Conservation (phyloP, 2,329 filamentous ascomycete genomes). For the Fusarium poae region DNA sequence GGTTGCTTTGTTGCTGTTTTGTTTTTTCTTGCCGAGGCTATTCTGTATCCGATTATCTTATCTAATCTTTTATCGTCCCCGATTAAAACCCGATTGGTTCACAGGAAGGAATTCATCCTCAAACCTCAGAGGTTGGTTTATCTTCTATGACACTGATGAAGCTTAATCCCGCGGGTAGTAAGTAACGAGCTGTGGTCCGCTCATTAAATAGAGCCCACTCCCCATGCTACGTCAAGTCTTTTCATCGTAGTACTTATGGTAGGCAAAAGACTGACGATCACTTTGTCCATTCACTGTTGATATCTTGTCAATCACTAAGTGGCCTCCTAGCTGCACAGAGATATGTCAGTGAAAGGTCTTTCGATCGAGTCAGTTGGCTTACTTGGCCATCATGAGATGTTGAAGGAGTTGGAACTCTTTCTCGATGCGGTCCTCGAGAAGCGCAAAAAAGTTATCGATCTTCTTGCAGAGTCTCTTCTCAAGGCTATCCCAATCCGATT, state of each 20-base stretch:
- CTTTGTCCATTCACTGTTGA: background rate
- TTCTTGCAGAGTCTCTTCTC: background rate
- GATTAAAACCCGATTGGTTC: background rate
- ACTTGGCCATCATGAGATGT: background rate
- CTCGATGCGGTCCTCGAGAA: background rate
- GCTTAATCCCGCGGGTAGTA: background rate
- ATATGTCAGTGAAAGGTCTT: background rate
- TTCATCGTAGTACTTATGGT: background rate
- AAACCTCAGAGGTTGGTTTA: too few relatives aligned
- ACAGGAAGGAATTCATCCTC: too few relatives aligned
- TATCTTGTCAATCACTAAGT: background rate
- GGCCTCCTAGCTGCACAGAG: background rate
- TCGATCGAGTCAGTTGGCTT: background rate
- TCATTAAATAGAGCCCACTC: background rate
- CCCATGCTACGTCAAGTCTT: background rate
- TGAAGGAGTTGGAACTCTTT: background rate
- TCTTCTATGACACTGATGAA: background rate
- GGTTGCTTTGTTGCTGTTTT: too few relatives aligned
- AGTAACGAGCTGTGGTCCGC: background rate
- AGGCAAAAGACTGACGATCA: too few relatives aligned
- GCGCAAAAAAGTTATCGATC: background rate
- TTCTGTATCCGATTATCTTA: background rate
- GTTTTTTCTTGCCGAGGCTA: background rate
- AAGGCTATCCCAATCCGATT: background rate
- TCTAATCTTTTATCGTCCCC: background rate